Evolutionary conservation across 208 protist genomes (phyloP).

Genomic region (Trypanosoma cruzi): DNA sequence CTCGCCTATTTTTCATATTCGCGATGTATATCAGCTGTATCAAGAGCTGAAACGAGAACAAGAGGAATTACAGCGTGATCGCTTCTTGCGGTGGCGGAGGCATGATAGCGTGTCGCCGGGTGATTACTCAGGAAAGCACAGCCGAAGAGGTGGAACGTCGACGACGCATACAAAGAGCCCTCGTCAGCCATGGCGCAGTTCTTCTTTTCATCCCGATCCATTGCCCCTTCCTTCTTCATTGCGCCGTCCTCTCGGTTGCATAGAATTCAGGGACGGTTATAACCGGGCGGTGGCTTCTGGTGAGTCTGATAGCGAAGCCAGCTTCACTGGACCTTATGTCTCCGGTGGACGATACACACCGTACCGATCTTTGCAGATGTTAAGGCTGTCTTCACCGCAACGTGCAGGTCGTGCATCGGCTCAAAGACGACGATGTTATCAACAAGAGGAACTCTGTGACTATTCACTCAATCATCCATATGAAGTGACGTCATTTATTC

Average conservation of each 20-base stretch:
- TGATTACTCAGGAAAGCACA: neutral
- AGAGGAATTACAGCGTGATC: constrained; percentile 5
- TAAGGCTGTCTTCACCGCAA: neutral
- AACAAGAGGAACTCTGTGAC: neutral
- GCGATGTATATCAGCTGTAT: constrained; percentile 28
- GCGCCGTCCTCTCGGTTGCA: constrained; percentile 62
- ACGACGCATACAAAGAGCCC: neutral
- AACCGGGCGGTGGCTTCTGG: constrained; percentile 27
- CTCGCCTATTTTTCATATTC: constrained; percentile 14
- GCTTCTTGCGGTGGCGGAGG: constrained; percentile 9
- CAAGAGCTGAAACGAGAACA: constrained; percentile 22
- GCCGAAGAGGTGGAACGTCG: neutral
- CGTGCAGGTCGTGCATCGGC: neutral
- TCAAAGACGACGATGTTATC: neutral
- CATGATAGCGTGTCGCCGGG: neutral
- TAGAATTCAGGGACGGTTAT: constrained; percentile 53
- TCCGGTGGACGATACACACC: neutral
- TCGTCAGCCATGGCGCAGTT: constrained; percentile 56
- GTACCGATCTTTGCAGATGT: neutral
- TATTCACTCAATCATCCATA: constrained; percentile 1
- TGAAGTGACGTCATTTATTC: constrained; percentile 2
- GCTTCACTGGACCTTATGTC: neutral
- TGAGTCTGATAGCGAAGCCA: neutral
- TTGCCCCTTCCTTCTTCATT: constrained; percentile 41
- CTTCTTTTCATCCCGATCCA: constrained; percentile 18